Evolutionary conservation across 2,329 filamentous ascomycete genomes (phyloP).

Genomic region (Aspergillus sp.): DNA sequence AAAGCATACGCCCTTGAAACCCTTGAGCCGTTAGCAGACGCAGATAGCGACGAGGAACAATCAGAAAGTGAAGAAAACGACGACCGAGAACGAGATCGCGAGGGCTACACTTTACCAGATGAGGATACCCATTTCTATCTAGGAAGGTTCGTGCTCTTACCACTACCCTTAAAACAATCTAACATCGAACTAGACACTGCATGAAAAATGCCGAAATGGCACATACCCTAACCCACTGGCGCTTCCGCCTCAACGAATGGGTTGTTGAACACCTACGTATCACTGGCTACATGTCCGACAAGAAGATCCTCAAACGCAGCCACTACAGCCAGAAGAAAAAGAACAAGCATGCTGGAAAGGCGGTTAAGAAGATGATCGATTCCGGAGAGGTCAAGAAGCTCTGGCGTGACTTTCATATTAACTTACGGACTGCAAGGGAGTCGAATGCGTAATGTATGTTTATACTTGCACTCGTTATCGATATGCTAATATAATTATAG

Average conservation of each 20-base stretch:
- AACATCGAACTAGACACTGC: conserved; percentile 48
- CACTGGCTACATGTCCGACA: conserved; percentile 58
- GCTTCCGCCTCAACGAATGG: conserved; percentile 69
- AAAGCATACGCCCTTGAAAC: conserved; percentile 65
- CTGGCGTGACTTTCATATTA: conserved; percentile 65
- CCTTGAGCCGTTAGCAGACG: conserved; percentile 61
- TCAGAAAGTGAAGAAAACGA: conserved; percentile 34
- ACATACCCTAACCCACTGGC: conserved; percentile 75
- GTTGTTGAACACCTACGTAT: conserved; percentile 62
- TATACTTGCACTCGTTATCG: not conserved
- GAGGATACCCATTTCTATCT: conserved; percentile 52
- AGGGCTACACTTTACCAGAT: conserved; percentile 48
- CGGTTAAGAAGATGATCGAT: conserved; percentile 65
- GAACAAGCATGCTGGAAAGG: conserved; percentile 60
- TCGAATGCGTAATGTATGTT: conserved; percentile 39
- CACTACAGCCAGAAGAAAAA: conserved; percentile 61
- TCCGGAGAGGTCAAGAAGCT: conserved; percentile 60
- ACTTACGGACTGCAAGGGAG: conserved; percentile 59
- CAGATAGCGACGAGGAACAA: conserved; percentile 44
- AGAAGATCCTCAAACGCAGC: conserved; percentile 62
- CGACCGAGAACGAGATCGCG: conserved; percentile 40
- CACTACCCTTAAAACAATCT: not conserved
- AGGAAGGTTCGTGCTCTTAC: conserved; percentile 44
- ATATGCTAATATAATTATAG: not conserved
- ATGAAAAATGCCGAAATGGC: conserved; percentile 66